A percentile compares a stretch with the other conserved stretches of the same genome.
phyloP scores from a whole-genome alignment of 108 stramenopile genomes.

The Fistulifera solaris region DNA sequence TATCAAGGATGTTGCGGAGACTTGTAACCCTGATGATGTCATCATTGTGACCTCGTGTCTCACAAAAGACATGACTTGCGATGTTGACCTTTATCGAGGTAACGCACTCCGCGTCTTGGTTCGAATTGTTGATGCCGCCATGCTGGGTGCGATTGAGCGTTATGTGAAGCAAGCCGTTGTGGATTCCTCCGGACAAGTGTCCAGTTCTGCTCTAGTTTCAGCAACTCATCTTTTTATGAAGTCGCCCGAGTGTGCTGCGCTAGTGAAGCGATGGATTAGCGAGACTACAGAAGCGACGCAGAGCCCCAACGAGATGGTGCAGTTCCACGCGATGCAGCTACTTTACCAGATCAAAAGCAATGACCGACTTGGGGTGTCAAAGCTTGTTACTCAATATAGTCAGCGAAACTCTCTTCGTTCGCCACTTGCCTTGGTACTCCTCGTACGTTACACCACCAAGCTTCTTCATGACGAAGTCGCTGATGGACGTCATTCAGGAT shows the following conservation, averaged over 20 bases:
- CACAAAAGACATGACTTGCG: constrained; percentile 99
- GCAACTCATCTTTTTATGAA: constrained; percentile 68
- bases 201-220: constrained; percentile 91
- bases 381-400: constrained; percentile 87
- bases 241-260: constrained; percentile 67
- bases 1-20: constrained; percentile 99
- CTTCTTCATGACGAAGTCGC: constrained; percentile 67
- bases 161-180: constrained; percentile 99
- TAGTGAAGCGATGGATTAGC: constrained; percentile 88
- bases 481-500: constrained; percentile 52
- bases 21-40: constrained; percentile 96
- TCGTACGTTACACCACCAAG: constrained; percentile 94
- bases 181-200: constrained; percentile 90
- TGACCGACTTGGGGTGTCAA: constrained; percentile 94
- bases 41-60: constrained; percentile 97
- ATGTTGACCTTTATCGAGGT: constrained; percentile 95
- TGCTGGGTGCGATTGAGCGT: constrained; percentile 97
- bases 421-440: constrained; percentile 87
- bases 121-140: constrained; percentile 96
- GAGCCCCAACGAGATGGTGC: constrained; percentile 95
- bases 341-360: constrained; percentile 97
- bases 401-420: constrained; percentile 83
- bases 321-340: constrained; percentile 98
- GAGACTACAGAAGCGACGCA: constrained; percentile 91
- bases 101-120: constrained; percentile 97